A percentile compares a stretch with the other conserved stretches of the same genome.
These are phyloP conservation scores for Hypoxylon subgilvum DNA, from an alignment of 495 filamentous ascomycete genomes.

Conservation along the genomic window DNA sequence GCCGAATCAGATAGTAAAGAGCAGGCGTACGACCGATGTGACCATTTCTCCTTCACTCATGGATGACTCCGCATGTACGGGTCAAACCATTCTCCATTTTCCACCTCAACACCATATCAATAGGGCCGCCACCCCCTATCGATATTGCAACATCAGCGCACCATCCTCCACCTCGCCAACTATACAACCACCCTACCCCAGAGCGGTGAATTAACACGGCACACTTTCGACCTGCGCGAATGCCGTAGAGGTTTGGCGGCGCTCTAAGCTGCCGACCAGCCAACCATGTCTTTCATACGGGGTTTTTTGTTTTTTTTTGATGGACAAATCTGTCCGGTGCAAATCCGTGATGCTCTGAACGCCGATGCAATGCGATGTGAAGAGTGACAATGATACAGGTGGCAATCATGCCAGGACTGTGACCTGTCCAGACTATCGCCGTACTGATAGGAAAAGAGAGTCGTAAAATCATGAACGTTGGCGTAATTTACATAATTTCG, in stretches of 20 bases:
- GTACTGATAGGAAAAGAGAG: constrained; percentile 31
- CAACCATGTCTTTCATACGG: no score
- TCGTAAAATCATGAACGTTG: constrained; percentile 60
- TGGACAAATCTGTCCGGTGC: constrained; percentile 25
- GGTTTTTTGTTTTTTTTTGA: constrained; percentile 34
- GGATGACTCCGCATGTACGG: background rate
- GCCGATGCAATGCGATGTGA: constrained; percentile 63
- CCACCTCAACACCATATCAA: constrained; percentile 4
- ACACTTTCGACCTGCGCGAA: constrained; percentile 69
- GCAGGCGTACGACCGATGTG: background rate
- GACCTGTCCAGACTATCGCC: constrained; percentile 12
- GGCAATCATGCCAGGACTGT: constrained; percentile 3
- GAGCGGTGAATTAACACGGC: constrained; percentile 53
- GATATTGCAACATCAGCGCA: constrained; percentile 27
- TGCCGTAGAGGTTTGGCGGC: constrained; percentile 47
- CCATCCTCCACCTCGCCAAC: constrained; percentile 13
- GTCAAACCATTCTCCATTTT: constrained; percentile 2
- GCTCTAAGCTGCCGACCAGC: constrained; percentile 42
- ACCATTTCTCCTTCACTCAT: no score
- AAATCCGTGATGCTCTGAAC: constrained; percentile 49
- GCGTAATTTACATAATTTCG: constrained; percentile 58
- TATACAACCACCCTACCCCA: constrained; percentile 20
- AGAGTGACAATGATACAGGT: constrained; percentile 49
- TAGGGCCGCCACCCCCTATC: no score
- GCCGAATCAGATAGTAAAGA: background rate